These are phyloP conservation scores for Sporothrix euskadiensis DNA, from an alignment of 2,329 filamentous ascomycete species.

Conservation along the genomic window DNA sequence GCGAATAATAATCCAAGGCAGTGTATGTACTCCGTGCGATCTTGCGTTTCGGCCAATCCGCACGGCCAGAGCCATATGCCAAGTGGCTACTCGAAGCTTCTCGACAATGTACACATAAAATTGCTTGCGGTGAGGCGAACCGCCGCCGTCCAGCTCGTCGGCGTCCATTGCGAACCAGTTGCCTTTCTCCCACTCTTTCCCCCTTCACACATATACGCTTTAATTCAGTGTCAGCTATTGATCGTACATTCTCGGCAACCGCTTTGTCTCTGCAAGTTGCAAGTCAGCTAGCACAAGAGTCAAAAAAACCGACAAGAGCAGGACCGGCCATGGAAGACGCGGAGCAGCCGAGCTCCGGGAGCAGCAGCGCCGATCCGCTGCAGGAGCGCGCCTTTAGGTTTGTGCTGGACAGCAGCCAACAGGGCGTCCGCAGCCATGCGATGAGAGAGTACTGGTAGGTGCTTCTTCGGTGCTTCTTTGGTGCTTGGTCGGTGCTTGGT, in stretches of 20 bases:
- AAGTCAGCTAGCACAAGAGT: constrained; percentile 3
- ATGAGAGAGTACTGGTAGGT: constrained; percentile 42
- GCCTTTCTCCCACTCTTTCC: not conserved
- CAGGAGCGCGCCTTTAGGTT: constrained; percentile 16
- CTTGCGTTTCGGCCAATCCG: constrained; percentile 7
- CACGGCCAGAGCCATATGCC: not conserved
- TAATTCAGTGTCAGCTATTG: not conserved
- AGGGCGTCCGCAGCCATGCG: constrained; percentile 40
- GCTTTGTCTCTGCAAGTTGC: constrained; percentile 3
- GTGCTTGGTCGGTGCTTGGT: no score
- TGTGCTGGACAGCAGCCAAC: constrained; percentile 18
- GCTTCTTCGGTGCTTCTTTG: no score
- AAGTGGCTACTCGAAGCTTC: not conserved
- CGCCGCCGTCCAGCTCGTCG: not conserved
- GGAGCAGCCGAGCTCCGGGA: not conserved
- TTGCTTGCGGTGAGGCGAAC: not conserved
- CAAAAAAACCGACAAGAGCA: not conserved
- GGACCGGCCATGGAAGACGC: not conserved
- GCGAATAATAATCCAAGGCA: no score
- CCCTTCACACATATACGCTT: not conserved
- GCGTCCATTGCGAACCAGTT: not conserved
- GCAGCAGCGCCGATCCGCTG: not conserved
- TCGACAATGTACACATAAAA: not conserved
- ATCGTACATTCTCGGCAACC: constrained; percentile 2
- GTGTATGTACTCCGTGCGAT: constrained; percentile 5